Base-by-base conservation (phyloP, 805 yeast species). In the Hanseniaspora thailandica region DNA sequence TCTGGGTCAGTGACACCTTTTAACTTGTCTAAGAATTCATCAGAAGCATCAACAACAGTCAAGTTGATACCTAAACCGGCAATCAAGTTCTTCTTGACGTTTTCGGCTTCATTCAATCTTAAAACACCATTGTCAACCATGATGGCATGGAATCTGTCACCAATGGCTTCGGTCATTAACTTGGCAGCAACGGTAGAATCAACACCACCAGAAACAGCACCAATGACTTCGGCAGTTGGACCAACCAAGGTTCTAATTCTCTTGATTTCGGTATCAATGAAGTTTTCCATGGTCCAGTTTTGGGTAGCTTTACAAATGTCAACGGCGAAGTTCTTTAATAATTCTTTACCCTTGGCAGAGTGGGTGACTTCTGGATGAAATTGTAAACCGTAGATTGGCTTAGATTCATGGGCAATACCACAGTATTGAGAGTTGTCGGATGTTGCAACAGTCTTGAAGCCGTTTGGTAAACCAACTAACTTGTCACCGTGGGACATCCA, bases 401-500 rank as follows among this genome's bases (percentile, higher is more conserved):
- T 79, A 52, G 74, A 66, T 65, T 76, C 80, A 70, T 86, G 82
- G 55, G 88, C 80, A 69, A 93, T 83, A 67, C 95, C 97, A 62
- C 96, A 95, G 72, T 65, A 93, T 55, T 97, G 98, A 41, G 97
- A 93, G 78, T 93, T 93, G 61, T 77, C 86, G 54, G 96, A 84
- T 41, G 87, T 81, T 53, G 97, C 98, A 57, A 89, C 87, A 56
- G 84, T 78, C 68, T 82, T 80, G 78, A 80, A 93, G 38, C 94
- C 96, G 44, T 77, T 76, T 63, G 98, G 98, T 61, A 93, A 77
- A 52, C 90, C 85, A 63, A 81, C 81, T 64, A 93, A 77, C 76
- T 93, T 93, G 73, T 93, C 98, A 66, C 96, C 96, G 71, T 93
- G 98, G 47, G 97, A 89, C 98, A 93, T 93, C 98, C 98, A 93